phyloP scores from a whole-genome alignment of 805 yeast genomes.

The Candida odintsovae region DNA sequence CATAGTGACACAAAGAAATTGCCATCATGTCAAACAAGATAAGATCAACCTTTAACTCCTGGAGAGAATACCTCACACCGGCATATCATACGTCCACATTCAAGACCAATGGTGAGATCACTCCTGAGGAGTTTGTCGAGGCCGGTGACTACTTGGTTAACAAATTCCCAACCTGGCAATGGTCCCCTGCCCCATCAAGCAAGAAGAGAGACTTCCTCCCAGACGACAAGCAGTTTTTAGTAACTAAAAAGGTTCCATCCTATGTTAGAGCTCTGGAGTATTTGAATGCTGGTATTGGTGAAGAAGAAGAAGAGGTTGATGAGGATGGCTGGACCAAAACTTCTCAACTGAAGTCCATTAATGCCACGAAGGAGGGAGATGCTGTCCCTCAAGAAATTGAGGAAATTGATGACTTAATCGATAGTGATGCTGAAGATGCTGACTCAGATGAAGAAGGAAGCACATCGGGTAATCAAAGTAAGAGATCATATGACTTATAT shows the following conservation, averaged over 20 bases:
- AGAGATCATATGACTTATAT: slow-evolving; percentile 80
- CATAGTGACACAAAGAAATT: neutral
- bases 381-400: slow-evolving; percentile 21
- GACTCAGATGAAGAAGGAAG: slow-evolving; percentile 30
- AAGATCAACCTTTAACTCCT: slow-evolving; percentile 73
- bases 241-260: slow-evolving; percentile 87
- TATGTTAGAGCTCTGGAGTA: slow-evolving; percentile 59
- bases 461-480: slow-evolving; percentile 25
- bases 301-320: slow-evolving; percentile 31
- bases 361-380: neutral
- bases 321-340: slow-evolving; percentile 59
- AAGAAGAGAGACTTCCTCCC: slow-evolving; percentile 71
- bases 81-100: slow-evolving; percentile 83
- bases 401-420: slow-evolving; percentile 41
- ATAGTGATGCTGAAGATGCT: slow-evolving; percentile 36
- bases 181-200: slow-evolving; percentile 61
- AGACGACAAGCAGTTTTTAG: slow-evolving; percentile 75
- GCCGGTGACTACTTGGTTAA: slow-evolving; percentile 92
- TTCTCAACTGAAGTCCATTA: slow-evolving; percentile 18
- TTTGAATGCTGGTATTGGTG: slow-evolving; percentile 37
- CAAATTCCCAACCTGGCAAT: slow-evolving; percentile 96
- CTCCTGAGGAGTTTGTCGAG: slow-evolving; percentile 90
- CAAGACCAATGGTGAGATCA: slow-evolving; percentile 79
- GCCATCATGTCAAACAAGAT: slow-evolving; percentile 23
- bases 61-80: slow-evolving; percentile 92